Evolutionary conservation across 768 basidiomycete genomes (phyloP).

Genomic region (Phylloporus sp.): DNA sequence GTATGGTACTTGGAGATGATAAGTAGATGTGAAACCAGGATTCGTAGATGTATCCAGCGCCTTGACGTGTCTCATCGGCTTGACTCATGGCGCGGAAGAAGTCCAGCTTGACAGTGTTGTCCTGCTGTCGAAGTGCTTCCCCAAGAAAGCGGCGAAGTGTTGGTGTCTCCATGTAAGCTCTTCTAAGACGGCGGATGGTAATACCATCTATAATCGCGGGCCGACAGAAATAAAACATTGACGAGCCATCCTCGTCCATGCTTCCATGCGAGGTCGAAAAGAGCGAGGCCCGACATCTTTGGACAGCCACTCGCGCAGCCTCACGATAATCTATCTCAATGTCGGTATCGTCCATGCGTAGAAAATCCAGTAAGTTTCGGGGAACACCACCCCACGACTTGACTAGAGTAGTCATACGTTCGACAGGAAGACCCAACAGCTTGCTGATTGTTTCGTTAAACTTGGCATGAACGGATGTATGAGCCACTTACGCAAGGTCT

Average conservation of each 20-base stretch:
- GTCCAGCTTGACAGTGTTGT: accelerated
- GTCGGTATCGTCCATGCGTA: background rate
- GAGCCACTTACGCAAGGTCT: background rate
- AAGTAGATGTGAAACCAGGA: too few relatives aligned
- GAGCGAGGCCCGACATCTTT: too few relatives aligned
- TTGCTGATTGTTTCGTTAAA: background rate
- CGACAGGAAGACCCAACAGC: background rate
- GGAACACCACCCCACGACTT: background rate
- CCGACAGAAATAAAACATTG: background rate
- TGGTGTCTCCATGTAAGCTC: background rate
- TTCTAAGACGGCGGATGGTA: background rate
- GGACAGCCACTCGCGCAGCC: background rate
- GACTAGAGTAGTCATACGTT: background rate
- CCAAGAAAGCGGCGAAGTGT: background rate
- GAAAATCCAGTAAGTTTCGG: background rate
- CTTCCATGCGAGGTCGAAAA: too few relatives aligned
- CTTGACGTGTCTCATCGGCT: background rate
- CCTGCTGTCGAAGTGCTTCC: background rate
- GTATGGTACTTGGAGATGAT: too few relatives aligned
- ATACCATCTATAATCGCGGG: too few relatives aligned
- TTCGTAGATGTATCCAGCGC: background rate
- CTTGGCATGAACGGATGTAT: background rate
- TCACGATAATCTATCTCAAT: too few relatives aligned
- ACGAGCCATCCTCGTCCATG: background rate
- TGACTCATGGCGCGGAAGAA: background rate